phyloP scores from a whole-genome alignment of 768 basidiomycete genomes.

The Tylopilus vinaceipallidus region DNA sequence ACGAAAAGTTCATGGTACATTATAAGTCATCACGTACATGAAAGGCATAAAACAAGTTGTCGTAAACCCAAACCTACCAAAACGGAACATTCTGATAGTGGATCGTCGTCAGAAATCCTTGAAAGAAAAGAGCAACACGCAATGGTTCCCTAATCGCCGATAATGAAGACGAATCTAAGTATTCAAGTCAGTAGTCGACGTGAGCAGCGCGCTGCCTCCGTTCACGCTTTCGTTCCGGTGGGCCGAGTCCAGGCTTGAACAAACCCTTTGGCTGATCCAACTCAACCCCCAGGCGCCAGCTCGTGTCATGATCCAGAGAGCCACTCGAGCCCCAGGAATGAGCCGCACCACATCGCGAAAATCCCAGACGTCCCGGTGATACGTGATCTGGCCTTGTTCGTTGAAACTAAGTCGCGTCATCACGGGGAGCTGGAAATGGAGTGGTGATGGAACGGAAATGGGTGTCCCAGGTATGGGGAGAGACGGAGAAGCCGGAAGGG shows the following conservation, averaged over 20 bases:
- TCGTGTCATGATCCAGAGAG: slow-evolving; percentile 68
- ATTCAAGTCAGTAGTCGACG: slow-evolving; percentile 2
- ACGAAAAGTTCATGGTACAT: slow-evolving; percentile 3
- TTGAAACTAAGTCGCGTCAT: slow-evolving; percentile 76
- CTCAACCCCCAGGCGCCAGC: slow-evolving; percentile 57
- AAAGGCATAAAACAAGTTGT: background rate
- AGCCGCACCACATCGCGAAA: slow-evolving; percentile 73
- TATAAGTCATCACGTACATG: slow-evolving; percentile 11
- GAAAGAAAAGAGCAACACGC: background rate
- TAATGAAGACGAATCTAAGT: slow-evolving; percentile 7
- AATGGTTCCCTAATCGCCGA: background rate
- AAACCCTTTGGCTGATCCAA: slow-evolving; percentile 29
- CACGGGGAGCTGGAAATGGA: slow-evolving; percentile 72
- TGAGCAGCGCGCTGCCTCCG: slow-evolving; percentile 14
- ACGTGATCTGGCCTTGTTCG: slow-evolving; percentile 76
- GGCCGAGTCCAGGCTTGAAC: slow-evolving; percentile 4
- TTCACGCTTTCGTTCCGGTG: background rate
- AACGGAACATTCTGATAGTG: background rate
- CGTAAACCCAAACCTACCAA: background rate
- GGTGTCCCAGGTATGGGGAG: slow-evolving; percentile 60
- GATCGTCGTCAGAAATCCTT: background rate
- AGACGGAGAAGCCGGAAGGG: slow-evolving; percentile 40
- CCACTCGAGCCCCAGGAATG: slow-evolving; percentile 63
- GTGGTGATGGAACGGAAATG: slow-evolving; percentile 58
- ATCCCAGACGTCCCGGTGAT: slow-evolving; percentile 82